A percentile compares a stretch with the other conserved stretches of the same genome.
Conservation (phyloP, 73 alveolate genomes). For the Paramecium primaurelia region DNA sequence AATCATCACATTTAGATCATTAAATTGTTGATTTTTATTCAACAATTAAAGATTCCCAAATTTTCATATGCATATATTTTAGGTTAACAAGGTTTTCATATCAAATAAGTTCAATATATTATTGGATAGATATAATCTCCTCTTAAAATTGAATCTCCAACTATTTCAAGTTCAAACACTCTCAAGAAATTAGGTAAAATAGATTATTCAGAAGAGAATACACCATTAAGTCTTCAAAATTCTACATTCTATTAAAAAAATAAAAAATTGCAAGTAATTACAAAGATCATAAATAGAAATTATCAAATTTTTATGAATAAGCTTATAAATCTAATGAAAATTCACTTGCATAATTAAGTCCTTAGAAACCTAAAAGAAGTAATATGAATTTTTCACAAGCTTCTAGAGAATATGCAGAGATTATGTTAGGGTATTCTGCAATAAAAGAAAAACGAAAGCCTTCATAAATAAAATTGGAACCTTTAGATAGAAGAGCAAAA, state of each 20-base stretch:
- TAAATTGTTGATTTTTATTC: background rate
- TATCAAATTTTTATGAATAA: constrained; percentile 12
- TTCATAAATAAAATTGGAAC: background rate
- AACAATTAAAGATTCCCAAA: background rate
- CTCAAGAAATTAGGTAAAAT: background rate
- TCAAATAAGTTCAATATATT: background rate
- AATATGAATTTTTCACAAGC: background rate
- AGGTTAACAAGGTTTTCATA: constrained; percentile 16
- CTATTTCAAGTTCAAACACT: background rate
- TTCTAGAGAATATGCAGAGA: constrained; percentile 15
- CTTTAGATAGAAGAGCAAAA: background rate
- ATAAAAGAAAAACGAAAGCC: background rate
- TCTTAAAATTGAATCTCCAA: background rate
- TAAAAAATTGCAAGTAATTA: background rate
- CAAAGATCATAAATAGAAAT: background rate
- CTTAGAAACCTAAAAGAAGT: background rate
- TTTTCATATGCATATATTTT: background rate
- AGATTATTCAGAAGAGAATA: background rate
- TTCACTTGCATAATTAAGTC: background rate
- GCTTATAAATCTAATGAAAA: background rate
- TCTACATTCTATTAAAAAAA: background rate
- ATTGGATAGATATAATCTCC: background rate
- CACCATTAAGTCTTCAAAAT: background rate
- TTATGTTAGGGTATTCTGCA: background rate
- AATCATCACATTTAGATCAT: background rate